Evolutionary conservation across 495 filamentous ascomycete species (phyloP), one percentile per base, ranked within the genome.

Genomic region (Xanthoparmelia taractica): DNA sequence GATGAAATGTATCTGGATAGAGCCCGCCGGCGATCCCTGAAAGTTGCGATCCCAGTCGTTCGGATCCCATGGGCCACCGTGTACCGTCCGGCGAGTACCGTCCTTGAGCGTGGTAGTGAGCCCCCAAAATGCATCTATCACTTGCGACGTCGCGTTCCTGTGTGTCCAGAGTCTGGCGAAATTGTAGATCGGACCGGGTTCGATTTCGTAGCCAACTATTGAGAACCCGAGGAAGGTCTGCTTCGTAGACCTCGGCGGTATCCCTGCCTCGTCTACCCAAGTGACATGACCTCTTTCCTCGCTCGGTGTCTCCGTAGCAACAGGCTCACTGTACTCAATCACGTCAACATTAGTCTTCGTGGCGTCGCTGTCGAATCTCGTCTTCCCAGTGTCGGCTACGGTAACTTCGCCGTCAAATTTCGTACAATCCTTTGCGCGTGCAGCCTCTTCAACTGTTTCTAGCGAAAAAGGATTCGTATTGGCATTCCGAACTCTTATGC

Each of bases 181-280:
- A 12, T 57, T 57, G 50, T 57, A 63, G 54, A 63, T 57, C 4
- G 60, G 34, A 15, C 50, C 60, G 57, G 50, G 60, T 38, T 55
- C 50, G 8, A 57, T 36, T 17, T 63, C 60, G 41, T 41, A 48
- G 29, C 60, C 48, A 7, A 50, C 60, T 36, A 56, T 43, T 8
- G 60, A 63, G n/a, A 63, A 63, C 27, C 60, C 50, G 17, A 57
- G 25, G 13, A 57, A 63, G 11, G 25, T 57, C n/a, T n/a, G n/a
- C n/a, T n/a, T n/a, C 6, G 25, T 4, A 4, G 37, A 47, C 0
- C 11, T 36, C 2, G 11, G 41, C 2, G 2, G 7, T 12, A 3
- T 31, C 23, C 11, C 4, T 0, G 34, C 3, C 2, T 63, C 52
- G 17, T 10, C 4, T 18, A 40, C 37, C 20, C 45, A 17, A 11